Percentiles rank a stretch among this genome's conserved stretches.
These are phyloP conservation scores for Daldinia caldariorum DNA, from an alignment of 495 filamentous ascomycete species.

Conservation along the genomic window DNA sequence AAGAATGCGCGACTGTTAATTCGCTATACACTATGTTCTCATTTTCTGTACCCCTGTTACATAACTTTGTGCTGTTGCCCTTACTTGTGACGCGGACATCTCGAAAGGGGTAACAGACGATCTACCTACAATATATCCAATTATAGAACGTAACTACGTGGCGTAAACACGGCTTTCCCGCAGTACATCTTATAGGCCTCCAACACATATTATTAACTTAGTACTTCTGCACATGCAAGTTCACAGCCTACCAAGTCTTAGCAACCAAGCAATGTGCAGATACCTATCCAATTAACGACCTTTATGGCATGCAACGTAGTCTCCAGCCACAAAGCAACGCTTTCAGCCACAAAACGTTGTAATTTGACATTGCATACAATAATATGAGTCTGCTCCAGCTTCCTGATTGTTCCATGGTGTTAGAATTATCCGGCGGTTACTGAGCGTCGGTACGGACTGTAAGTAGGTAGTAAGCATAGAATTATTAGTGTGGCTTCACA, in stretches of 20 bases:
- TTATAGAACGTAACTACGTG: conserved; percentile 1
- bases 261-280: background rate
- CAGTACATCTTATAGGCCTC: background rate
- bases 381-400: background rate
- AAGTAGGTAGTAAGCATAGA: background rate
- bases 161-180: conserved; percentile 5
- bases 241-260: conserved; percentile 4
- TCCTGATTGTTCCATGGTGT: background rate
- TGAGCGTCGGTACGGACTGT: background rate
- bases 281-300: background rate
- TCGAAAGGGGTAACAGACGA: background rate
- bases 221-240: conserved; percentile 7
- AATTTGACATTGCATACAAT: background rate
- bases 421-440: background rate
- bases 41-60: background rate
- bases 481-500: background rate
- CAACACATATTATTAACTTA: background rate
- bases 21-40: background rate
- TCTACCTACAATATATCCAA: background rate
- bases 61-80: background rate
- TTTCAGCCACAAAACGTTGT: background rate
- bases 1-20: background rate
- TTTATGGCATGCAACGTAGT: background rate
- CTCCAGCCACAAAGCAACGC: background rate
- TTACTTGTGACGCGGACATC: background rate